These are phyloP conservation scores for Begonia masoniana DNA, from an alignment of 306 rosid genomes.

Conservation along the genomic window DNA sequence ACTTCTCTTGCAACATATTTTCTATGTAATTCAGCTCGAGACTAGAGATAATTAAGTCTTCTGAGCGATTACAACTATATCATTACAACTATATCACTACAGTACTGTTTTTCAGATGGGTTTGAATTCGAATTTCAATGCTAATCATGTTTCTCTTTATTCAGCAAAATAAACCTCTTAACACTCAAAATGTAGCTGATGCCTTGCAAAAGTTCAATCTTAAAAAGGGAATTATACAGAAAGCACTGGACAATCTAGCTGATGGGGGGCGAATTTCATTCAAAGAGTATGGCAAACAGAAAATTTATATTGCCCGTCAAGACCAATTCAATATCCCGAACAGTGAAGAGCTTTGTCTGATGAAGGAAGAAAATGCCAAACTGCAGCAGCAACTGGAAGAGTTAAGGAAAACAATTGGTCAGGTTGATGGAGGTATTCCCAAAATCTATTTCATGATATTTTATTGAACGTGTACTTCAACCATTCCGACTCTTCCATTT, in stretches of 20 bases:
- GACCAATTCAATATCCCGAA: conserved; percentile 69
- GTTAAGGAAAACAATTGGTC: conserved; percentile 33
- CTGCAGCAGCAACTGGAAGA: conserved; percentile 46
- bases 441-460: not conserved
- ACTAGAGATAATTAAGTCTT: too few species aligned
- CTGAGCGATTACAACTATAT: too few species aligned
- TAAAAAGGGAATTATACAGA: conserved; percentile 70
- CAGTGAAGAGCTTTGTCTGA: conserved; percentile 62
- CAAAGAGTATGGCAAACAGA: conserved; percentile 97
- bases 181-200: conserved; percentile 79
- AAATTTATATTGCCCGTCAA: conserved; percentile 78
- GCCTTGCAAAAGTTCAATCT: conserved; percentile 77
- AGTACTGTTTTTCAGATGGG: too few species aligned
- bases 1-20: too few species aligned
- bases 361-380: conserved; percentile 64
- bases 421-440: conserved; percentile 67
- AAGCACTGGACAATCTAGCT: conserved; percentile 67
- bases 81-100: too few species aligned
- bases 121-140: not conserved
- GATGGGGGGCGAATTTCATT: conserved; percentile 60
- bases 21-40: too few species aligned
- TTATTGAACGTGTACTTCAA: not conserved
- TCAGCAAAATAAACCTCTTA: conserved; percentile 88
- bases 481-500: too few species aligned
- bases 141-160: conserved; percentile 1